Evolutionary conservation across 768 basidiomycete genomes (phyloP).

Genomic region (Suillus paluster): DNA sequence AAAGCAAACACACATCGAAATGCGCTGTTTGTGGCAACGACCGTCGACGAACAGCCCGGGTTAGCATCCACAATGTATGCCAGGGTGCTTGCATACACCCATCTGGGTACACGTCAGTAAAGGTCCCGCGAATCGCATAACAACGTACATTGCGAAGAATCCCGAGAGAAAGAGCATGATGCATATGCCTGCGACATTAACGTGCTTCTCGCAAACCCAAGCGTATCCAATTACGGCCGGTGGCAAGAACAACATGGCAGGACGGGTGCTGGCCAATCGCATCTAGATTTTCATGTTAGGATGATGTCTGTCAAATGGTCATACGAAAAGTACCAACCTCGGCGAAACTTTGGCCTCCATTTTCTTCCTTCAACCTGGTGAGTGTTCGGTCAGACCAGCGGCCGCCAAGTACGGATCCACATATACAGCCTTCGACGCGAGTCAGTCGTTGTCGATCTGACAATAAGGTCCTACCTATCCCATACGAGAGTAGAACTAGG

Average conservation of each 20-base stretch:
- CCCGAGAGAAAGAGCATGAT: constrained; percentile 71
- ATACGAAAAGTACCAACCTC: constrained; percentile 46
- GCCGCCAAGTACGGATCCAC: constrained; percentile 56
- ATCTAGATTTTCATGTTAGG: constrained; percentile 46
- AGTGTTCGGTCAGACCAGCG: constrained; percentile 54
- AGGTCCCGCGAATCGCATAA: neutral
- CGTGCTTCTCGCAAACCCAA: constrained; percentile 66
- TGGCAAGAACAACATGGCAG: constrained; percentile 54
- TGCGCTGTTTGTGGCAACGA: constrained; percentile 71
- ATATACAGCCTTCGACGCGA: constrained; percentile 41
- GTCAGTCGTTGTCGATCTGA: neutral
- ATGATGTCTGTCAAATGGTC: neutral
- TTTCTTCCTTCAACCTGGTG: constrained; percentile 42
- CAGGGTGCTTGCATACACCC: constrained; percentile 66
- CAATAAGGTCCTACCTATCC: constrained; percentile 48
- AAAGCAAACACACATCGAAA: constrained; percentile 71
- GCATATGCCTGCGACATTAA: constrained; percentile 68
- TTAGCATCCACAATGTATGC: constrained; percentile 88
- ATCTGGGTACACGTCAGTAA: constrained; percentile 28
- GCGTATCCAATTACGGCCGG: constrained; percentile 65
- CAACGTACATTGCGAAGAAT: constrained; percentile 65
- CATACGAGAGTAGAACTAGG: constrained; percentile 72
- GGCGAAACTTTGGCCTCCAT: constrained; percentile 53
- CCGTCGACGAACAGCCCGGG: constrained; percentile 72
- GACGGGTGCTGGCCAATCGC: constrained; percentile 63